These are phyloP conservation scores for Cladophialophora psammophila DNA, from an alignment of 2,329 filamentous ascomycete species.

Conservation along the genomic window DNA sequence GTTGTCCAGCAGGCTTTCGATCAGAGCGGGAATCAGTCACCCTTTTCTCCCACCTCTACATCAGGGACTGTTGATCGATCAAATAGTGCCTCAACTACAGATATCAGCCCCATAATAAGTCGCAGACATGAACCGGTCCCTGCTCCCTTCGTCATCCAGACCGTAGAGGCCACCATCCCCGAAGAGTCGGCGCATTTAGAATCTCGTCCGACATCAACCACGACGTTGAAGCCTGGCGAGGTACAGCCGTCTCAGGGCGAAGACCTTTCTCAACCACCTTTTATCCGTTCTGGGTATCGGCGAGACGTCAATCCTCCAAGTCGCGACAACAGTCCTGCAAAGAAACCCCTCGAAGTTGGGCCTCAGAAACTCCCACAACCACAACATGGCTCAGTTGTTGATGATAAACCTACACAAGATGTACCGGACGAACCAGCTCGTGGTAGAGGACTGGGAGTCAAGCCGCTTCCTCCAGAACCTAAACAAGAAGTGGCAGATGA, in stretches of 20 bases:
- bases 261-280: constrained; percentile 43
- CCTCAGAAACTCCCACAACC: constrained; percentile 50
- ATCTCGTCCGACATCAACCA: constrained; percentile 43
- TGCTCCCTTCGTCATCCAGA: constrained; percentile 56
- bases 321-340: constrained; percentile 67
- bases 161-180: constrained; percentile 55
- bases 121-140: constrained; percentile 57
- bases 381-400: constrained; percentile 53
- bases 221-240: constrained; percentile 35
- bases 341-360: constrained; percentile 61
- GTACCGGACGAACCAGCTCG: constrained; percentile 11
- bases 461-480: constrained; percentile 46
- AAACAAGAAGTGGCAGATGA: constrained; percentile 26
- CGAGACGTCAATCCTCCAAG: constrained; percentile 66
- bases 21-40: constrained; percentile 61
- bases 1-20: constrained; percentile 73
- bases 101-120: constrained; percentile 72
- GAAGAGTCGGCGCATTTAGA: constrained; percentile 31
- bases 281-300: constrained; percentile 62
- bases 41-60: constrained; percentile 60
- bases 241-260: constrained; percentile 10
- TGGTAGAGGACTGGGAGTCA: constrained; percentile 6
- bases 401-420: constrained; percentile 2
- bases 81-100: constrained; percentile 68
- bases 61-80: constrained; percentile 62